These are phyloP conservation scores for Astrothelium subdiscretum DNA, from an alignment of 495 filamentous ascomycete genomes.

Conservation along the genomic window DNA sequence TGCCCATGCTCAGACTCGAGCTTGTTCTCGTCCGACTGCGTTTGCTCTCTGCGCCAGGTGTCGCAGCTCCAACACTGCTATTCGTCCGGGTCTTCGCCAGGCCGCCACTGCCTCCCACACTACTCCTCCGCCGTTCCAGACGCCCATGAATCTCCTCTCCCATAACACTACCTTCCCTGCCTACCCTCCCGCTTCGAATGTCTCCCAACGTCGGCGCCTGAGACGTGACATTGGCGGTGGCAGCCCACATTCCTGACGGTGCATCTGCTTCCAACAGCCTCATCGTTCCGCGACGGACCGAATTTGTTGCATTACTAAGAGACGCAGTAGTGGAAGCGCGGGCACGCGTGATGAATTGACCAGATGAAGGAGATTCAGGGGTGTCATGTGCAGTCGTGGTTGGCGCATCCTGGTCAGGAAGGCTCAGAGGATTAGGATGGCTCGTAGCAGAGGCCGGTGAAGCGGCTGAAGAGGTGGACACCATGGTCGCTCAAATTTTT, in stretches of 20 bases:
- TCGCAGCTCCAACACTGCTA: not conserved
- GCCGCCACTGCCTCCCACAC: not conserved
- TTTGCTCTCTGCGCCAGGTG: constrained; percentile 15
- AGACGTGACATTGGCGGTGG: constrained; percentile 31
- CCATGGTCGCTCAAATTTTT: too few species aligned
- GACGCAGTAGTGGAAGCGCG: constrained; percentile 19
- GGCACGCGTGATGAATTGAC: not conserved
- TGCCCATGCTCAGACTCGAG: constrained; percentile 6
- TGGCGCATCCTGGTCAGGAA: not conserved
- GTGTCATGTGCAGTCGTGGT: not conserved
- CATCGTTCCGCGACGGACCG: constrained; percentile 33
- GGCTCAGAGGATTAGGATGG: not conserved
- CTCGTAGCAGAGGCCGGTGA: not conserved
- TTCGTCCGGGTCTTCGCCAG: not conserved
- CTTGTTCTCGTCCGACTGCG: constrained; percentile 14
- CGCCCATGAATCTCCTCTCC: constrained; percentile 25
- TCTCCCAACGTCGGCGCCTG: constrained; percentile 34
- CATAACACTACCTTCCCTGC: constrained; percentile 24
- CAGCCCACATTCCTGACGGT: constrained; percentile 42
- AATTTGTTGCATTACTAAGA: constrained; percentile 16
- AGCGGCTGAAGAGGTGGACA: too few species aligned
- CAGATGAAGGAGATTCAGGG: not conserved
- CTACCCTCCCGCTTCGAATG: constrained; percentile 32
- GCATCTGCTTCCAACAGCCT: constrained; percentile 37
- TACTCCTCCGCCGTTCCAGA: constrained; percentile 12